phyloP scores from a whole-genome alignment of 768 basidiomycete species.

The Russula dissimulans region DNA sequence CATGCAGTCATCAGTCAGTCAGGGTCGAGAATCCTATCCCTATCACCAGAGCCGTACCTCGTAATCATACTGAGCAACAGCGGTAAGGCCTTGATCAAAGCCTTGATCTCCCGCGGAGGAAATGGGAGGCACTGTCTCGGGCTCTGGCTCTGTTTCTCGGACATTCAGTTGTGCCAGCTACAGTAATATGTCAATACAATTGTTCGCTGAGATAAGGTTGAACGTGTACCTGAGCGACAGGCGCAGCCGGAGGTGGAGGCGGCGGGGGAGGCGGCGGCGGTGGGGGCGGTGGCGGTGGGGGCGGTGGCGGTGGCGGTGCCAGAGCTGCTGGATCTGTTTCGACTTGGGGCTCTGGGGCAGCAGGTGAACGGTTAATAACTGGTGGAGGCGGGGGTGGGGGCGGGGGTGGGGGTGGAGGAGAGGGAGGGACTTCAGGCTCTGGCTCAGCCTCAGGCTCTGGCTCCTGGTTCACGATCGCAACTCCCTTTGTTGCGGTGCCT shows the following conservation, averaged over 20 bases:
- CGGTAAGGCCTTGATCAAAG: too few relatives aligned
- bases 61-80: constrained; percentile 75
- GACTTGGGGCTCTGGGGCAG: constrained; percentile 28
- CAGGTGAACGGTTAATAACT: constrained; percentile 17
- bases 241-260: too few relatives aligned
- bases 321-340: constrained; percentile 24
- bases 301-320: too few relatives aligned
- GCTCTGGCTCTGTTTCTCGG: constrained; percentile 22
- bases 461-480: not conserved
- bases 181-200: not conserved
- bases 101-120: constrained; percentile 34
- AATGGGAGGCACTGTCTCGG: constrained; percentile 30
- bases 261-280: too few relatives aligned
- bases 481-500: constrained; percentile 16
- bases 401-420: constrained; percentile 23
- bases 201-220: too few relatives aligned
- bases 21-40: not conserved
- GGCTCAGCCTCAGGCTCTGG: constrained; percentile 10
- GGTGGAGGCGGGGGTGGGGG: constrained; percentile 26
- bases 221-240: too few relatives aligned
- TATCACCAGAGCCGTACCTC: constrained; percentile 36
- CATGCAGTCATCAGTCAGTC: not conserved
- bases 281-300: too few relatives aligned
- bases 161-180: constrained; percentile 14
- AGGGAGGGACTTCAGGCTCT: too few relatives aligned